Evolutionary conservation across 2,329 filamentous ascomycete species (phyloP), one percentile per base, ranked within the genome.

Genomic region (Neofusicoccum sp.): DNA sequence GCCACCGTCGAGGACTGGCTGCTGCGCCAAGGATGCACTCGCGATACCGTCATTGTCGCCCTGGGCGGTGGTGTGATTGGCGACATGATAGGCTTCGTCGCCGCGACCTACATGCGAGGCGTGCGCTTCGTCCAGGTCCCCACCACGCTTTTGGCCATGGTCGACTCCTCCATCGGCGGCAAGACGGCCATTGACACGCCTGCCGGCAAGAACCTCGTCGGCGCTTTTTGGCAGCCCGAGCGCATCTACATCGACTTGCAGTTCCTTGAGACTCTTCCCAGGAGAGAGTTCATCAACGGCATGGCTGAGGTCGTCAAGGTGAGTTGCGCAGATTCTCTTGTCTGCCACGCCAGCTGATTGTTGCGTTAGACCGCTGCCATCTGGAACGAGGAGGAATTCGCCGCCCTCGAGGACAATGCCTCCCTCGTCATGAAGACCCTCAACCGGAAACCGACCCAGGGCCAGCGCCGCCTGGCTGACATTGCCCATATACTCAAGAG

Each of bases 151-250:
- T 82, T 99, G 58, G 87, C 95, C 65, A 99, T 99, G 95, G 95
- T 99, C 43, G 95, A 99, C 77, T 98, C 93, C 47, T 96, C 92
- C 38, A 98, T 99, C 71, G 95, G 95, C 64, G 95, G 95, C 65
- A 99, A 99, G 82, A 99, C 95, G 8, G 95, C 95, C 61, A 98
- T 99, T 75, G 95, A 99, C 73, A 96, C 91, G 0, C 93, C 93
- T 6, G 85, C 93, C 73, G 95, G 95, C 63, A 99, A 99, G 82
- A 99, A 99, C 73, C 79, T 99, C 64, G 87, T 99, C 61, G 95
- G 95, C 3, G 87, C 93, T 34, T 98, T 99, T 77, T 98, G 93
- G 93, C 95, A 99, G 74, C 95, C 95, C 4, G 84, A 89, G 70
- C 87, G 91, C 64, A 93, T 98, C 66, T 99, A 96, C 76, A 93